Conservation (phyloP, 345 rosid genomes). For the Populus davidiana region DNA sequence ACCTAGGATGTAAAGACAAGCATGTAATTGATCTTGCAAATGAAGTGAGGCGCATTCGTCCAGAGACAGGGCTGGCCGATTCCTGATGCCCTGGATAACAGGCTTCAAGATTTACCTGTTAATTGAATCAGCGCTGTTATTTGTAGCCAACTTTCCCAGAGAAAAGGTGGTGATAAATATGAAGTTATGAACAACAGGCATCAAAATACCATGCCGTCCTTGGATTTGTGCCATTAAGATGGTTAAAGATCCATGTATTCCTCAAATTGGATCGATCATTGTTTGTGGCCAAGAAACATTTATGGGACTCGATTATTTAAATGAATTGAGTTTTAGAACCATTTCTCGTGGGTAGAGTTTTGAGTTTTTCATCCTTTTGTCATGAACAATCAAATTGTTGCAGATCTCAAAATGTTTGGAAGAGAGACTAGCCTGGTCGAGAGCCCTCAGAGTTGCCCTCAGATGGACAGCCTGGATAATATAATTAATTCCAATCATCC, state of each 20-base stretch:
- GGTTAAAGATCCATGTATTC: background rate
- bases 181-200: background rate
- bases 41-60: slow-evolving; percentile 57
- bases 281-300: background rate
- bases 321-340: background rate
- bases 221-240: background rate
- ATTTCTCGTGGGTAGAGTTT: background rate
- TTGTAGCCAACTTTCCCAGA: background rate
- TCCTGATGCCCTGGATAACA: slow-evolving; percentile 5
- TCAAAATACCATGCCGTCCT: background rate
- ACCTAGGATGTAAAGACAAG: slow-evolving; percentile 58
- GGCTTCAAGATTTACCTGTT: background rate
- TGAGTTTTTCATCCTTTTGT: background rate
- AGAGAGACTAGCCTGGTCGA: background rate
- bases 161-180: background rate
- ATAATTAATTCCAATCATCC: background rate
- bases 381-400: background rate
- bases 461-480: background rate
- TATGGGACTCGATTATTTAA: background rate
- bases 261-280: background rate
- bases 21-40: slow-evolving; percentile 72
- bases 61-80: slow-evolving; percentile 21
- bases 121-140: background rate
- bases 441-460: background rate
- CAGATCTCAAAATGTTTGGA: background rate